A percentile compares a stretch with the other conserved stretches of the same genome.
These are phyloP conservation scores for Cystobasidium tubakii DNA, from an alignment of 768 basidiomycete genomes.

Conservation along the genomic window DNA sequence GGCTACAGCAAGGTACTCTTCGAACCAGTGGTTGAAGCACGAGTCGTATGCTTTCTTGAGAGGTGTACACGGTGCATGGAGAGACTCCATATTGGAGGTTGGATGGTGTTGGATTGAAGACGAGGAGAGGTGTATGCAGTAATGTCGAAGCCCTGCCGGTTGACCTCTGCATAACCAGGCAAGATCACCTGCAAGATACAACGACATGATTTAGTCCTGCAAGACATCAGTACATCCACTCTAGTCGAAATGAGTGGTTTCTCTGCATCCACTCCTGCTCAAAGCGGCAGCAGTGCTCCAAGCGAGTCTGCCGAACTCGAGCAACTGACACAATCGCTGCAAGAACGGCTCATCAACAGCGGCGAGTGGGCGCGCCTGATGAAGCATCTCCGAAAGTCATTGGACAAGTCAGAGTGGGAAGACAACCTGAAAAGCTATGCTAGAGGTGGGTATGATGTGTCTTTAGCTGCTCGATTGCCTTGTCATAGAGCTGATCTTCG, in stretches of 20 bases:
- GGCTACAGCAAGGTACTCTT: constrained; percentile 80
- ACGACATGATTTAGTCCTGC: not conserved
- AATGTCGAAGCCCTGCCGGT: not conserved
- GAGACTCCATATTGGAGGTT: constrained; percentile 52
- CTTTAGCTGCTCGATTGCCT: not conserved
- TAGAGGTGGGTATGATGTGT: constrained; percentile 2
- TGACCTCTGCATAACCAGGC: not conserved
- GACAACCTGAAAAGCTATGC: constrained; percentile 13
- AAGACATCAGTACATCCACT: too few relatives aligned
- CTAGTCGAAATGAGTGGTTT: not conserved
- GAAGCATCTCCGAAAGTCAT: not conserved
- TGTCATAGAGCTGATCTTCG: not conserved
- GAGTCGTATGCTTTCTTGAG: constrained; percentile 83
- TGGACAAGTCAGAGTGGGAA: constrained; percentile 18
- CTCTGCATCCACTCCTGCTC: not conserved
- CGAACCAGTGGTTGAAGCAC: constrained; percentile 97
- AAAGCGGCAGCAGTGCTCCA: not conserved
- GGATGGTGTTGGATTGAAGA: not conserved
- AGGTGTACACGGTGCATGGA: constrained; percentile 77
- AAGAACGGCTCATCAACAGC: constrained; percentile 5
- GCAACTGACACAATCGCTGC: constrained; percentile 12
- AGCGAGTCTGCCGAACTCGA: constrained; percentile 14
- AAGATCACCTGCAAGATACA: not conserved
- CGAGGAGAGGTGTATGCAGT: not conserved
- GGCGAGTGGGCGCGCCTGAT: constrained; percentile 11